phyloP scores from a whole-genome alignment of 208 protist genomes.

The Acanthamoeba rhysodes region DNA sequence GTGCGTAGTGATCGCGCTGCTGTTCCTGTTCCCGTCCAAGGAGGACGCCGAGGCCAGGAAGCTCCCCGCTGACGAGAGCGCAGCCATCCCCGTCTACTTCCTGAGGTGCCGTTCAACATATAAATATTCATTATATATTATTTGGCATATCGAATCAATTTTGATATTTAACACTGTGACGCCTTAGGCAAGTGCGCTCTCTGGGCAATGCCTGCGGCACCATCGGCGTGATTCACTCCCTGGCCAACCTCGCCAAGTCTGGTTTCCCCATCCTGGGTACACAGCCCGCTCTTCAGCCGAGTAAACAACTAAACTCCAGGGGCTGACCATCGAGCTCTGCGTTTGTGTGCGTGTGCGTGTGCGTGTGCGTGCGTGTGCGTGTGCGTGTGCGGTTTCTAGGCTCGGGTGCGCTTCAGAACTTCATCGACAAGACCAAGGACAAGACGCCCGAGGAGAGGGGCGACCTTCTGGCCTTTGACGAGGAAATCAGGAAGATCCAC shows the following conservation, averaged over 20 bases:
- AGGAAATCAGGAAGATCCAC: conserved; percentile 43
- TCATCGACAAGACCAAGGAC: conserved; percentile 59
- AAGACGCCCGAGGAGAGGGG: conserved; percentile 45
- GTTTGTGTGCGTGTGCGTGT: too few relatives aligned
- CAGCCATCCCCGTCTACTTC: conserved; percentile 46
- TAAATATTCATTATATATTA: too few relatives aligned
- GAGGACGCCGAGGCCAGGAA: conserved; percentile 43
- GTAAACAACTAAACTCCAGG: background rate
- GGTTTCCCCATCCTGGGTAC: conserved; percentile 64
- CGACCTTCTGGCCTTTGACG: conserved; percentile 41
- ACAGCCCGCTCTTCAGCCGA: background rate
- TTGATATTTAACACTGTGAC: too few relatives aligned
- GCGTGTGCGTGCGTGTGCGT: too few relatives aligned
- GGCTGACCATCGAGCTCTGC: background rate
- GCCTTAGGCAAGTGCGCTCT: conserved; percentile 5
- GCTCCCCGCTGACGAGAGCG: conserved; percentile 45
- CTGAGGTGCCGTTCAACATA: background rate
- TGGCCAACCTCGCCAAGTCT: conserved; percentile 64
- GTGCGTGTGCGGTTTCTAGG: background rate
- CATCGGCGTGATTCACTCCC: conserved; percentile 57
- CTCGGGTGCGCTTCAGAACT: conserved; percentile 4
- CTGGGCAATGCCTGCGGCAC: conserved; percentile 64
- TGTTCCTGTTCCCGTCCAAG: conserved; percentile 70
- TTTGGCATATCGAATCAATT: too few relatives aligned
- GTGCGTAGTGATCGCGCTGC: conserved; percentile 31